Conservation (phyloP, 306 rosid genomes). For the Quercus wislizeni region DNA sequence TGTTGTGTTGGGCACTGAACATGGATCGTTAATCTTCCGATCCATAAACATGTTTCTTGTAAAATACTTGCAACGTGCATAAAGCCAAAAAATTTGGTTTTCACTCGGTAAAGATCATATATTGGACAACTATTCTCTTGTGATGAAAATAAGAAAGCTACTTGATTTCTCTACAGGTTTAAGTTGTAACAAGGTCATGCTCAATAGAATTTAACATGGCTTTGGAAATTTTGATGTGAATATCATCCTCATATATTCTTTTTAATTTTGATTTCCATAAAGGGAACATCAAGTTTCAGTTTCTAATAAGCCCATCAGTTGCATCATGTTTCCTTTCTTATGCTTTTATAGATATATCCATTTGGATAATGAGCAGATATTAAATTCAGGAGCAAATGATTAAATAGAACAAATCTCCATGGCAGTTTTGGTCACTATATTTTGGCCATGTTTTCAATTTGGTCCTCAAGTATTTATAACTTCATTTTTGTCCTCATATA, state of each 20-base stretch:
- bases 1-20: background rate
- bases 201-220: background rate
- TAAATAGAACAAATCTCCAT: no score
- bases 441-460: no score
- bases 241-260: background rate
- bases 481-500: no score
- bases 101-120: background rate
- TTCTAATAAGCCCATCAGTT: no score
- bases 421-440: no score
- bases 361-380: no score
- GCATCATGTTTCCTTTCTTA: no score
- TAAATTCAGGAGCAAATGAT: no score
- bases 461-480: no score
- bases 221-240: background rate
- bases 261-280: no score
- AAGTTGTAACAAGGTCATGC: background rate
- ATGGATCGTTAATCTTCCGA: background rate
- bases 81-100: background rate
- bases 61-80: background rate
- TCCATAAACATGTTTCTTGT: background rate
- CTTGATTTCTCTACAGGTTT: background rate
- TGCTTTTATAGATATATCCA: no score
- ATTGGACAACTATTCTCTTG: background rate
- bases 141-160: background rate
- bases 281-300: no score